Evolutionary conservation across 306 rosid genomes (phyloP), one percentile per base, ranked within the genome.

Genomic region (Echinosophora koreensis): DNA sequence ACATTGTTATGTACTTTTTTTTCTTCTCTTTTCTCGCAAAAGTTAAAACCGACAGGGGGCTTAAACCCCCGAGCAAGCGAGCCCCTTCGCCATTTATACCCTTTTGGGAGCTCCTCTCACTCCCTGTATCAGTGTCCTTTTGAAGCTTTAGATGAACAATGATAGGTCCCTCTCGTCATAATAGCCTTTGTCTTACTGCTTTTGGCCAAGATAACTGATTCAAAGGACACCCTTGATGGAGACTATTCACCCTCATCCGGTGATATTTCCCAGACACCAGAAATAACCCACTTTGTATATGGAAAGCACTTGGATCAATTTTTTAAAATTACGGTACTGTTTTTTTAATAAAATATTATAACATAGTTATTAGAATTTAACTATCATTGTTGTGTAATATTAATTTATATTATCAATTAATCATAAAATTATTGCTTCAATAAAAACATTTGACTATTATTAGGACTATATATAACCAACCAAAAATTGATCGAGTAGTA

Each of bases 171-270:
- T 86, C 87, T 92, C 97, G 85, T 84, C 86, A 92, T 92, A 74
- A 91, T 86, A 84, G 88, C 90, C 90, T 81, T 77, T 84, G 94
- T 91, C 99, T 89, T 94, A 95, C 99, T 89, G 93, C 93, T 89
- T 92, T 89, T 82, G 86, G 87, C 77, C 86, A 58, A 82, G 82
- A 81, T 92, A 88, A 92, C 97, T 91, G 99, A 92, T 91, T 92
- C 94, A 81, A 92, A 91, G 97, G 98, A 92, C 97, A 84, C 88
- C 70, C 8, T 81, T 81, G 97, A 96, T 76, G 47, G 82, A 9
- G 99, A 92, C 99, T 76, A 92, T 85, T 92, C 99, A 92, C 80
- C 88, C 32, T 92, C 87, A 86, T 79, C 84, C 83, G 9, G 8
- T 83, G 77, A 86, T 83, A 90, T 84, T 92, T 87, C 96, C 96